A percentile compares a stretch with the other conserved stretches of the same genome.
Evolutionary conservation across 805 yeast genomes (phyloP).

Genomic region (Sungouiella thailandica): DNA sequence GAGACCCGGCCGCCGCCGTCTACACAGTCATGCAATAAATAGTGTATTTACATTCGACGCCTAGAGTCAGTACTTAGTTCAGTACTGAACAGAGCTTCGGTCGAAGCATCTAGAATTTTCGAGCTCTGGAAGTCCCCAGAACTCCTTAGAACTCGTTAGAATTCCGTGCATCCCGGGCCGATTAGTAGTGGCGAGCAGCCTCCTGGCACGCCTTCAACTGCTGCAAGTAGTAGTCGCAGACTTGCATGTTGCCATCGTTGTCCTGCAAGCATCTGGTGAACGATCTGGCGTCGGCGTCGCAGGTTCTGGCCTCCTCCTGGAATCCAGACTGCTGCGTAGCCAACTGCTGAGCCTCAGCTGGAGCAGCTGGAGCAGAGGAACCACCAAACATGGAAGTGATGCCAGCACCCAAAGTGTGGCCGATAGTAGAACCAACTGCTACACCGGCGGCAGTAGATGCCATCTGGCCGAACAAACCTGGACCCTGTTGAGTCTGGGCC

Average conservation of each 20-base stretch:
- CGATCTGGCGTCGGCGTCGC: constrained; percentile 91
- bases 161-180: too few species aligned
- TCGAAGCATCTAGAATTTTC: too few species aligned
- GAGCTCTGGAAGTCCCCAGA: too few species aligned
- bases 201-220: constrained; percentile 97
- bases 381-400: constrained; percentile 86
- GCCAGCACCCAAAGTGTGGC: constrained; percentile 96
- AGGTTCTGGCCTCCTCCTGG: constrained; percentile 48
- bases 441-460: constrained; percentile 99
- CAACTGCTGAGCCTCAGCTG: constrained; percentile 41
- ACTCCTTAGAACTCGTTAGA: too few species aligned
- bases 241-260: constrained; percentile 92
- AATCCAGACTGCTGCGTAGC: constrained; percentile 32
- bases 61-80: too few species aligned
- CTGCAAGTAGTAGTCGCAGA: constrained; percentile 94
- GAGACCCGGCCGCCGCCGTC: too few species aligned
- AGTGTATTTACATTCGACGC: constrained; percentile 2
- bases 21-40: background rate
- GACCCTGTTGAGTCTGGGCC: constrained; percentile 47
- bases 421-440: constrained; percentile 96
- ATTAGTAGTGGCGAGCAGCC: constrained; percentile 82
- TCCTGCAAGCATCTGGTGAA: constrained; percentile 95
- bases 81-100: too few species aligned
- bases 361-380: constrained; percentile 45
- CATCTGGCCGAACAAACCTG: constrained; percentile 95